Conservation (phyloP, 192 early-diverging fungal genomes). For the Physocladia obscura region DNA sequence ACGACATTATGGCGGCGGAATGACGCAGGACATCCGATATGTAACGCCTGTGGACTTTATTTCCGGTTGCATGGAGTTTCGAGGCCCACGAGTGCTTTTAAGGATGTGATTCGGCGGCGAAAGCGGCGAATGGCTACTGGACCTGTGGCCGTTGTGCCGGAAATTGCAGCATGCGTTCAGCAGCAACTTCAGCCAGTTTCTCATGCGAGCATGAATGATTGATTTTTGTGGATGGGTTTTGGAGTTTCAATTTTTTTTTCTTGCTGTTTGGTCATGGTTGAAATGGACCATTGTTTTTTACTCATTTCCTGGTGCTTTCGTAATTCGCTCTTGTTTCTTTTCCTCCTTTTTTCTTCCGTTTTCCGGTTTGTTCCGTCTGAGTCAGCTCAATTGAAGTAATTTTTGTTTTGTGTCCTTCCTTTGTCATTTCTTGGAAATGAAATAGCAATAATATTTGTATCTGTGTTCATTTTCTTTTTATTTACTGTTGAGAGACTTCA, state of each 20-base stretch:
- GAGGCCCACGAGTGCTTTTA: slow-evolving; percentile 74
- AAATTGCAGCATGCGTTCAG: background rate
- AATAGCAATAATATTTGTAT: too few species aligned
- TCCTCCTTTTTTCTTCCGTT: too few species aligned
- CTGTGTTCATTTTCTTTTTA: too few species aligned
- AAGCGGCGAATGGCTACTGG: slow-evolving; percentile 50
- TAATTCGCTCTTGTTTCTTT: too few species aligned
- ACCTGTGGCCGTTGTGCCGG: background rate
- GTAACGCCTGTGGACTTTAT: slow-evolving; percentile 80
- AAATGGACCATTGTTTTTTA: background rate
- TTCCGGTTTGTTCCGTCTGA: too few species aligned
- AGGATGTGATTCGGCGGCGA: slow-evolving; percentile 68
- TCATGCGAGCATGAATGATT: background rate
- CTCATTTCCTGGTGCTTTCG: too few species aligned
- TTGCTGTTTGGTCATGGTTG: background rate
- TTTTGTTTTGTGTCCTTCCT: too few species aligned
- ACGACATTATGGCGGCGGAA: slow-evolving; percentile 53
- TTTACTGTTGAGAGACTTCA: too few species aligned
- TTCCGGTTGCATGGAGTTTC: slow-evolving; percentile 75
- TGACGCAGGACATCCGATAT: slow-evolving; percentile 27
- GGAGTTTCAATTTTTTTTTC: background rate
- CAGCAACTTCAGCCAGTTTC: background rate
- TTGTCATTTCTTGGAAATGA: too few species aligned
- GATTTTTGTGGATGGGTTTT: background rate
- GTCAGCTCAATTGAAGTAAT: too few species aligned